Evolutionary conservation across 1,284 basidiomycete genomes (phyloP), one percentile per base, ranked within the genome.

Genomic region (Agaricales sp.): DNA sequence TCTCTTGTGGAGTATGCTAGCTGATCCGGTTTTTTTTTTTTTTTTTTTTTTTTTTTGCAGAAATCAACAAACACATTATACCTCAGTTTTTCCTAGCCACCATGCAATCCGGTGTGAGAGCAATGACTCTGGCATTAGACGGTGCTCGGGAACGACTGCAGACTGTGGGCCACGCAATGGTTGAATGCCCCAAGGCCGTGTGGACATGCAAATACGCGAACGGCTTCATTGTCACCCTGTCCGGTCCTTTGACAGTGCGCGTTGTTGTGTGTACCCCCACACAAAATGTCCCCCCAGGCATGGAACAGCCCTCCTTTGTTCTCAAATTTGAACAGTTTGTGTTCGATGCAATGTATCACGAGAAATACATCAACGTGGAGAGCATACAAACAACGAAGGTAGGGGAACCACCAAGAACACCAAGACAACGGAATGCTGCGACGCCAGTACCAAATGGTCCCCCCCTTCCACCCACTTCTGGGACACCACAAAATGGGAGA

Each of bases 41-140:
- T 52, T 52, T 51, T 55, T 52, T 48, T 21, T 30, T 47, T 50
- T 49, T 14, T 46, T 49, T 47, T 52, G 45, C 61, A 88, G 87
- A 87, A 65, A 84, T 89, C 52, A 78, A 77, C 45, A 74, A 79
- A 43, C 79, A 81, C 20, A 85, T 88, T 51, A 67, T 89, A 24
- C 80, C 86, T n/a, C 79, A 85, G 30, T 87, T 88, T 64, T 87
- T 89, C 66, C 74, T 87, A 23, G 82, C 87, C 20, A 87, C 84
- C 0, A 80, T 79, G 2, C 82, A 87, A 59, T 86, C 87, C 3
- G 87, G 87, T 16, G 86, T 88, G 47, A 80, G 78, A 54, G 80
- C 81, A 12, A 87, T 89, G 83, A 73, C 77, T 14, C 63, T 89
- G 19, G 74, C 75, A 2, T 67, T 89, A 14, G 82, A 87, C 55